Percentiles rank a stretch among this genome's conserved stretches.
Conservation (phyloP, 164 flowering plant species). For the Pachysandra terminalis region DNA sequence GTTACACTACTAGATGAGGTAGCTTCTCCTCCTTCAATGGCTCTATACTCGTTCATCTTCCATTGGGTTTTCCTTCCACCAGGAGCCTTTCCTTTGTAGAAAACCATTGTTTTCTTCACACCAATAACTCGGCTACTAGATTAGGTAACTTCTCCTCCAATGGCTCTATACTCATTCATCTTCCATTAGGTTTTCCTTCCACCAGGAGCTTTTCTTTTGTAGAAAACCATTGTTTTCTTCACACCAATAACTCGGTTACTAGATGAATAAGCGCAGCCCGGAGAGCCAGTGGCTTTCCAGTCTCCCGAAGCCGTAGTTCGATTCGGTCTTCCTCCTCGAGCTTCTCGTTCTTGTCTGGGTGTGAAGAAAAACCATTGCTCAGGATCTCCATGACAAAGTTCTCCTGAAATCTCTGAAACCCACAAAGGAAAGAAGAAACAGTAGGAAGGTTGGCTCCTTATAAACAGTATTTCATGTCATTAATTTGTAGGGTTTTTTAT, state of each 20-base stretch:
- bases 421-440: not conserved
- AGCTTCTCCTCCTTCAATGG: slow-evolving; percentile 14
- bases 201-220: slow-evolving; percentile 51
- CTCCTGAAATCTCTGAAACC: slow-evolving; percentile 40
- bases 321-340: slow-evolving; percentile 57
- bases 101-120: slow-evolving; percentile 57
- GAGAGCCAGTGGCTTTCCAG: slow-evolving; percentile 80
- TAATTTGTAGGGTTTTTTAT: too few relatives aligned
- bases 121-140: slow-evolving; percentile 36
- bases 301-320: slow-evolving; percentile 52
- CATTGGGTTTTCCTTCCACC: slow-evolving; percentile 54
- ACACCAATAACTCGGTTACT: slow-evolving; percentile 38
- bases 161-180: slow-evolving; percentile 50
- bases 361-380: slow-evolving; percentile 74
- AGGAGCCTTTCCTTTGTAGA: slow-evolving; percentile 57
- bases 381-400: slow-evolving; percentile 32
- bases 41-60: slow-evolving; percentile 60
- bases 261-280: slow-evolving; percentile 45
- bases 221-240: slow-evolving; percentile 66
- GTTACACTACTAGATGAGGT: slow-evolving; percentile 6
- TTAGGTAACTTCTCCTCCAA: slow-evolving; percentile 4
- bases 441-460: too few relatives aligned
- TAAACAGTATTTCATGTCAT: too few relatives aligned
- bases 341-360: slow-evolving; percentile 56
- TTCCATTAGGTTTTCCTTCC: slow-evolving; percentile 64